Base-by-base conservation (phyloP, 371 early-diverging fungal species). In the Mucor irregularis region DNA sequence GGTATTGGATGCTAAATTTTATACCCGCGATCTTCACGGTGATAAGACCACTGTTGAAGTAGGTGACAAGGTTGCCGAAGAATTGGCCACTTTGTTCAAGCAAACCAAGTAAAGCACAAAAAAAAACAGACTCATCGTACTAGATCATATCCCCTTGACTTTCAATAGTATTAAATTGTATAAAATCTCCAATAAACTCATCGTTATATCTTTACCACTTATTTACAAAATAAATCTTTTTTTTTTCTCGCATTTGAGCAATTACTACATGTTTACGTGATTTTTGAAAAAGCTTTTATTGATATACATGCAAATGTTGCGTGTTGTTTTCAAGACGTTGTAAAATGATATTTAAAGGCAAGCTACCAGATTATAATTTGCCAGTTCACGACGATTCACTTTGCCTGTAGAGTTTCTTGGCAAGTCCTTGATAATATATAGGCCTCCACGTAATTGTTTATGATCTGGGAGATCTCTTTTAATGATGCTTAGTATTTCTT, bases 11-110 rank as follows among this genome's bases (percentile, higher is more conserved):
- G 83, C 80, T 61, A 87, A 83, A 29, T 77, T 93, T 68, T 83
- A 95, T 53, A 95, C 98, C 14, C 86, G 84, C 40, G 98, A 98
- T 68, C 80, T 98, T 50, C 88, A 89, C 25, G 98, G 98, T 45
- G 69, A 77, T 8, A 83, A 88, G 26, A 78, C 90, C 14, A 97
- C 97, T 10, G 68, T 77, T 38, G 83, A 95, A 74, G 81, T 96
- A 52, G 97, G 96, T 56, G 92, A 95, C 60, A 93, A 94, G 58
- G 83, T 98, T 45, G 81, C 87, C 63, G 86, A 85, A 56, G 88
- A 78, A 25, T 80, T 94, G 33, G 80, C 77, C 40, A 78, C 75
- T 40, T 61, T 87, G 25, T 73, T 90, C 49, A 78, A 84, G 43
- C 42, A 49, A 39, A 35, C 40, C 39, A 39, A 38, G 11, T 51